Evolutionary conservation across 192 early-diverging fungal genomes (phyloP).

Genomic region (Pilobolus umbonatus): DNA sequence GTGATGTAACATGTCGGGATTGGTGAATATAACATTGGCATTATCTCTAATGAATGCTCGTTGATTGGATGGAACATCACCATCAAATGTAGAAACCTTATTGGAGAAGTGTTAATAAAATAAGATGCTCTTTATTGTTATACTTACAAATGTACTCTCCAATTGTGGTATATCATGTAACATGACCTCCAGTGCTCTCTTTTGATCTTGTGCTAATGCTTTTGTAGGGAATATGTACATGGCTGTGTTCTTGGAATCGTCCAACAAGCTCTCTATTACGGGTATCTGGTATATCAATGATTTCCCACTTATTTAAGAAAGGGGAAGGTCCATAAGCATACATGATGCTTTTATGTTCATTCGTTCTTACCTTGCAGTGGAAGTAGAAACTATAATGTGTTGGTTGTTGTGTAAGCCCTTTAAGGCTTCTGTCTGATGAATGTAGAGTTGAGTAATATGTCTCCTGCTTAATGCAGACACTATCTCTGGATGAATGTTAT

Average conservation of each 20-base stretch:
- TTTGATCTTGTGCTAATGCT: slow-evolving; percentile 79
- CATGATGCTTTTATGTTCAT: not conserved
- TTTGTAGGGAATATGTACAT: slow-evolving; percentile 79
- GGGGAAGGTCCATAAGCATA: not conserved
- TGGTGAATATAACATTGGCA: slow-evolving; percentile 67
- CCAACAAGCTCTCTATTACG: slow-evolving; percentile 49
- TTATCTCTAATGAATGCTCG: slow-evolving; percentile 46
- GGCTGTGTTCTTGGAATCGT: slow-evolving; percentile 32
- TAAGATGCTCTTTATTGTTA: not conserved
- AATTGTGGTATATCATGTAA: slow-evolving; percentile 27
- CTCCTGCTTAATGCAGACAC: slow-evolving; percentile 6
- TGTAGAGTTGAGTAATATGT: slow-evolving; percentile 48
- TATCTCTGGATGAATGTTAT: slow-evolving; percentile 11
- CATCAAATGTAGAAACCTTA: slow-evolving; percentile 53
- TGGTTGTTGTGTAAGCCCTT: slow-evolving; percentile 40
- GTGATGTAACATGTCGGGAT: slow-evolving; percentile 78
- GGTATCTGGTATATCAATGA: slow-evolving; percentile 75
- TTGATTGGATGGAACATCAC: slow-evolving; percentile 50
- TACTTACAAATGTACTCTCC: not conserved
- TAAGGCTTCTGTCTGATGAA: slow-evolving; percentile 72
- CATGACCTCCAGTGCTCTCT: slow-evolving; percentile 39
- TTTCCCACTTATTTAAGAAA: slow-evolving; percentile 63
- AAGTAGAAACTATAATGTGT: slow-evolving; percentile 62
- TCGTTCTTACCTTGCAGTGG: slow-evolving; percentile 57
- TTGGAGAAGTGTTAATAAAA: not conserved